These are phyloP conservation scores for Septoria petroselini DNA, from an alignment of 2,329 filamentous ascomycete species.

Conservation along the genomic window DNA sequence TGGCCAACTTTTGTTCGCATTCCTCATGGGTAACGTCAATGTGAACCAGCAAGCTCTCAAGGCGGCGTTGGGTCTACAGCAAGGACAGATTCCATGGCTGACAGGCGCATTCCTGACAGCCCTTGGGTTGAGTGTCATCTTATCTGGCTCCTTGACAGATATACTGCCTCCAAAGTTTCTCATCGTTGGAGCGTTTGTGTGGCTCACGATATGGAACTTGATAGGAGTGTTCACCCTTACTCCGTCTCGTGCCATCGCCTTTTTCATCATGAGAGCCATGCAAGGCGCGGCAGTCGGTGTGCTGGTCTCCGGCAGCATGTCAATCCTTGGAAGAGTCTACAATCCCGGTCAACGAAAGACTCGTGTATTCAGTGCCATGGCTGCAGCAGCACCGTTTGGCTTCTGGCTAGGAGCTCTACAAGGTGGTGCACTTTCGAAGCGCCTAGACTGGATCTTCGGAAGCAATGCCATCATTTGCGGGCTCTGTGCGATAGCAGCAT, in stretches of 20 bases:
- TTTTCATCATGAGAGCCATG: conserved; percentile 42
- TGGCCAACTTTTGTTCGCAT: conserved; percentile 45
- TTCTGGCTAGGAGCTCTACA: conserved; percentile 42
- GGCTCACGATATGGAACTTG: conserved; percentile 44
- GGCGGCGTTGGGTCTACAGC: conserved; percentile 40
- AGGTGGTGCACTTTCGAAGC: conserved; percentile 42
- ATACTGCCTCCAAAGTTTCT: conserved; percentile 43
- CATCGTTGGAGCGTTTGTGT: conserved; percentile 45
- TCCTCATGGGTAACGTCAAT: conserved; percentile 44
- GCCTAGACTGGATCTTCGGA: conserved; percentile 47
- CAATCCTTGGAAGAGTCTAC: conserved; percentile 41
- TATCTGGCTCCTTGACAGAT: conserved; percentile 42
- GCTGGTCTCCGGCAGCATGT: conserved; percentile 40
- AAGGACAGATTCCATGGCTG: conserved; percentile 45
- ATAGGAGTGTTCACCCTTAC: conserved; percentile 40
- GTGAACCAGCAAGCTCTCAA: conserved; percentile 42
- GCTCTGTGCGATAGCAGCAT: conserved; percentile 40
- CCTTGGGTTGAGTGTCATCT: conserved; percentile 45
- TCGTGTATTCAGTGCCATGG: conserved; percentile 40
- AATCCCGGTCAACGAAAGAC: conserved; percentile 41
- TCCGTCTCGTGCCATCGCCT: conserved; percentile 38
- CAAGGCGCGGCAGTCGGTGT: conserved; percentile 40
- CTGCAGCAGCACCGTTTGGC: conserved; percentile 38
- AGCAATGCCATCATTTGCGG: conserved; percentile 43
- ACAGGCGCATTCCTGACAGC: conserved; percentile 44